A percentile compares a stretch with the other conserved stretches of the same genome.
Conservation (phyloP, 2,329 filamentous ascomycete genomes). For the Trichoderma citrinoviride region DNA sequence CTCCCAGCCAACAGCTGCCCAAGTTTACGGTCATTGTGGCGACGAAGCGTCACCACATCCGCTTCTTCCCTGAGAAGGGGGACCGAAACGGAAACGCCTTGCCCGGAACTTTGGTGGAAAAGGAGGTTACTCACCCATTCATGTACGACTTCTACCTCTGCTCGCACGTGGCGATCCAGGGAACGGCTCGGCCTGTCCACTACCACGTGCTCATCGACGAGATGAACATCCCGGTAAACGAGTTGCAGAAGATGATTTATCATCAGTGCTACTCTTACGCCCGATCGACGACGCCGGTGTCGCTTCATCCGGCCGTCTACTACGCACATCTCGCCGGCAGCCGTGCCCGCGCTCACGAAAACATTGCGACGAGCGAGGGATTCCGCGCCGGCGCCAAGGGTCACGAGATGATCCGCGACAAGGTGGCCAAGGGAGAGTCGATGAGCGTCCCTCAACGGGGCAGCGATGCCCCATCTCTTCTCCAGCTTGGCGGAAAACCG, state of each 20-base stretch:
- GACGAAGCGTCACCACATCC: conserved; percentile 90
- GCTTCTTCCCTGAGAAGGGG: conserved; percentile 73
- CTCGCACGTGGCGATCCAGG: conserved; percentile 76
- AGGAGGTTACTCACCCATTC: conserved; percentile 84
- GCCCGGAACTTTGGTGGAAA: conserved; percentile 84
- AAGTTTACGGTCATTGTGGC: conserved; percentile 85
- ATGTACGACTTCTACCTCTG: conserved; percentile 81
- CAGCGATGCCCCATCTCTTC: conserved; percentile 32
- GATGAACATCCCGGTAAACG: conserved; percentile 61
- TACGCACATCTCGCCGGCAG: conserved; percentile 89
- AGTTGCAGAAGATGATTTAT: conserved; percentile 85
- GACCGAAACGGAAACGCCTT: conserved; percentile 80
- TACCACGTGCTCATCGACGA: conserved; percentile 91
- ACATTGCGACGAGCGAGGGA: conserved; percentile 45
- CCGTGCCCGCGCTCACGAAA: conserved; percentile 74
- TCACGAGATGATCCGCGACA: conserved; percentile 40
- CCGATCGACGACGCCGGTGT: conserved; percentile 88
- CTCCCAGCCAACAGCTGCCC: conserved; percentile 42
- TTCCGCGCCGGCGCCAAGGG: conserved; percentile 45
- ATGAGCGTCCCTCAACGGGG: conserved; percentile 25
- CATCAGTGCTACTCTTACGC: conserved; percentile 93
- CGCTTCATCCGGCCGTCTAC: conserved; percentile 85
- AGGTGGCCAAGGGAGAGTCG: conserved; percentile 40
- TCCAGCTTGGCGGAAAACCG: conserved; percentile 32
- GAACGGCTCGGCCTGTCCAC: conserved; percentile 86